Conservation (phyloP, 1,284 basidiomycete species). For the Sanghuangporus baumii region DNA sequence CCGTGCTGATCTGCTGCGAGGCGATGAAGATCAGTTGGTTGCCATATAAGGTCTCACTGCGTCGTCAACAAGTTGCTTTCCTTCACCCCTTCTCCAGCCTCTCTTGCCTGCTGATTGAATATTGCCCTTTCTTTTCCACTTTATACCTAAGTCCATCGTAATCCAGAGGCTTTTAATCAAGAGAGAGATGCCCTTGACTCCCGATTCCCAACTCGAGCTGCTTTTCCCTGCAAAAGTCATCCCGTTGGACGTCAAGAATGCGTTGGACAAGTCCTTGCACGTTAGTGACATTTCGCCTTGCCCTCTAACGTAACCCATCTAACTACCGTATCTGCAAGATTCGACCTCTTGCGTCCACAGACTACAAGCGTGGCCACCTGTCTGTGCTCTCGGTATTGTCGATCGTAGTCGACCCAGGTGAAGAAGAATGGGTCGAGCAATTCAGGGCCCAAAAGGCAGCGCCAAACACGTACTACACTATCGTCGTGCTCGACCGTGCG, state of each 20-base stretch:
- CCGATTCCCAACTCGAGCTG: constrained; percentile 67
- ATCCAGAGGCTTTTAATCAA: background rate
- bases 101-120: background rate
- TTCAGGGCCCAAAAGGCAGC: constrained; percentile 55
- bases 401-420: constrained; percentile 70
- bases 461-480: constrained; percentile 71
- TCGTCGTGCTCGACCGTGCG: constrained; percentile 76
- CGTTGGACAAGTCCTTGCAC: constrained; percentile 52
- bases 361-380: constrained; percentile 84
- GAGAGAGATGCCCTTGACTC: constrained; percentile 46
- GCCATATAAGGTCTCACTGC: background rate
- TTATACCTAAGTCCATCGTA: background rate
- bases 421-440: constrained; percentile 60
- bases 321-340: constrained; percentile 45
- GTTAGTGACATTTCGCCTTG: constrained; percentile 30
- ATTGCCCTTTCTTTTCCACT: background rate
- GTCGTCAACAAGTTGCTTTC: background rate
- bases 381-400: constrained; percentile 79
- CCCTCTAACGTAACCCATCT: background rate
- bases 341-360: constrained; percentile 82
- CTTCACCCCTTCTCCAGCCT: background rate
- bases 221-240: constrained; percentile 69
- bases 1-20: background rate
- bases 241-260: constrained; percentile 49
- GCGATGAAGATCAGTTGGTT: background rate